Base-by-base conservation (phyloP, 345 rosid genomes). In the Syzygium grande region DNA sequence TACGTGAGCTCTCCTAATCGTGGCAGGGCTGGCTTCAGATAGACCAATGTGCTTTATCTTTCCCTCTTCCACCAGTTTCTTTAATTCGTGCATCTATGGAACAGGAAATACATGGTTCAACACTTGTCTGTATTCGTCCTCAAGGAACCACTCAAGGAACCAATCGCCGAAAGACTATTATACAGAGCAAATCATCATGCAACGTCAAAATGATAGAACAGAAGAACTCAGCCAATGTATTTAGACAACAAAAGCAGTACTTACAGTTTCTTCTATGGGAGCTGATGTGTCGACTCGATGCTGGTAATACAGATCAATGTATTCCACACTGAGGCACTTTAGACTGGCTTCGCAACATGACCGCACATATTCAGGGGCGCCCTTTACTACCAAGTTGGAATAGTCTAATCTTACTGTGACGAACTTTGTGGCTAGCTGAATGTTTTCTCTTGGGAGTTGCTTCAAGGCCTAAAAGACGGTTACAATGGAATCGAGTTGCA, bases 21-120 rank as follows among this genome's bases (percentile, higher is more conserved):
- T 94, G 85, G 92, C 94, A 1, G 94, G 91, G 88, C 92, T 93
- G 80, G 94, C 93, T 89, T 94, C 95, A 30, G 92, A 94, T 59
- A 94, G 92, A 89, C 52, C 95, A 95, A 51, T 89, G 80, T 93
- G 91, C 85, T 89, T 94, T 53, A 92, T 88, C 89, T 94, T 93
- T 52, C 95, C 92, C 89, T 94, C 94, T 89, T 92, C 92, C 85
- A 93, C 94, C 89, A 94, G 91, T 88, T 92, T 93, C 92, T 94
- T 92, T 19, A 94, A 91, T 86, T 92, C 95, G 38, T 90, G 86
- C 93, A 94, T 92, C 95, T 94, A n/a, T 85, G 61, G 55, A 52
- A 52, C 14, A 61, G 38, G 21, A 89, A 49, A 52, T 34, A 84
- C 30, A 78, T 54, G 19, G 51, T 38, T 52, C 25, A 0, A 51